Conservation (phyloP, 805 yeast species). For the Monosporozyma siamensis region DNA sequence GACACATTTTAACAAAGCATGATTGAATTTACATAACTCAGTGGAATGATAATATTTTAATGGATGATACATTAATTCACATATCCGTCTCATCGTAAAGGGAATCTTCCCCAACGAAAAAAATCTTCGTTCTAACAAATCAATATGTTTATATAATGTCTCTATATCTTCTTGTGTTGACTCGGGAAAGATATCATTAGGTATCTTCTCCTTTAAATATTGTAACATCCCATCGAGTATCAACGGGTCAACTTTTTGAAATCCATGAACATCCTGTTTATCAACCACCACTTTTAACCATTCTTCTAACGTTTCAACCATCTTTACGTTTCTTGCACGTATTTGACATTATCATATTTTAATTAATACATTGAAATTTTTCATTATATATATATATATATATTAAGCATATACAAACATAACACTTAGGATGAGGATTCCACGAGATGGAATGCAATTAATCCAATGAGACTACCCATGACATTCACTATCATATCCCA, state of each 20-base stretch:
- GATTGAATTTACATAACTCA: conserved; percentile 35
- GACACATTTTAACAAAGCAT: conserved; percentile 33
- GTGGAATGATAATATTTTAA: conserved; percentile 30
- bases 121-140: conserved; percentile 9
- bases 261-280: conserved; percentile 6
- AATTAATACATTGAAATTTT: not conserved
- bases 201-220: not conserved
- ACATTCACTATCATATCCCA: conserved; percentile 37
- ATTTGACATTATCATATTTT: not conserved
- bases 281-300: conserved; percentile 12
- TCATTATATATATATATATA: not conserved
- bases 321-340: not conserved
- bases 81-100: conserved; percentile 39
- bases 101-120: conserved; percentile 27
- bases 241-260: not conserved
- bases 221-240: not conserved
- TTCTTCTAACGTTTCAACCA: not conserved
- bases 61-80: conserved; percentile 41
- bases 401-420: too few relatives aligned
- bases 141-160: not conserved
- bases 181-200: not conserved
- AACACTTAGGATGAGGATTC: too few relatives aligned
- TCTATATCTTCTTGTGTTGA: not conserved
- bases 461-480: conserved; percentile 22
- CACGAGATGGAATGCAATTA: too few relatives aligned